Evolutionary conservation across 1,284 basidiomycete genomes (phyloP).

Genomic region (Malassezia slooffiae): DNA sequence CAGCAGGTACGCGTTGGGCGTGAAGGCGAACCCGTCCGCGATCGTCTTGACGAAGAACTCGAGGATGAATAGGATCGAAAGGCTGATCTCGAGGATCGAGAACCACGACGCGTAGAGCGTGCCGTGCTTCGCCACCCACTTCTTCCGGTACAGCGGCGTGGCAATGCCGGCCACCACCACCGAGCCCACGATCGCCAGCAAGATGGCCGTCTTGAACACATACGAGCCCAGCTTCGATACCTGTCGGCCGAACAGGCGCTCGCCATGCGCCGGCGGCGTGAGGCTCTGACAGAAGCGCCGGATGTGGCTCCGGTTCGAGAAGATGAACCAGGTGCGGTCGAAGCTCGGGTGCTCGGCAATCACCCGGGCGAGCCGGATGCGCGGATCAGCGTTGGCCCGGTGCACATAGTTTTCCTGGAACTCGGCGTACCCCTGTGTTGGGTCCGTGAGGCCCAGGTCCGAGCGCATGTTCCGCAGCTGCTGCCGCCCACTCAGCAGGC

Average conservation of each 20-base stretch:
- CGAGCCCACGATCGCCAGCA: conserved; percentile 68
- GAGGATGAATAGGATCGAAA: conserved; percentile 64
- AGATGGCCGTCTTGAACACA: conserved; percentile 64
- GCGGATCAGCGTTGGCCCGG: conserved; percentile 56
- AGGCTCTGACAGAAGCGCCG: conserved; percentile 72
- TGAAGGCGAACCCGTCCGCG: conserved; percentile 75
- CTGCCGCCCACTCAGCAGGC: conserved; percentile 56
- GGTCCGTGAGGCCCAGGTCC: conserved; percentile 31
- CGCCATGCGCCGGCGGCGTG: conserved; percentile 67
- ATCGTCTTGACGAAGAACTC: conserved; percentile 85
- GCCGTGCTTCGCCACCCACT: conserved; percentile 60
- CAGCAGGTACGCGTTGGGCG: conserved; percentile 84
- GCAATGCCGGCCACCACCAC: conserved; percentile 76
- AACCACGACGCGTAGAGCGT: conserved; percentile 68
- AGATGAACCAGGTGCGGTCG: conserved; percentile 80
- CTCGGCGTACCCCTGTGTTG: conserved; percentile 15
- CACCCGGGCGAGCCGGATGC: conserved; percentile 74
- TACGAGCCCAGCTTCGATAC: conserved; percentile 53
- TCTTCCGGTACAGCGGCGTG: conserved; percentile 70
- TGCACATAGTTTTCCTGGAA: conserved; percentile 24
- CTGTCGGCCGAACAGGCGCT: conserved; percentile 55
- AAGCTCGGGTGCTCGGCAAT: conserved; percentile 80
- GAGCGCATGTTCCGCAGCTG: conserved; percentile 50
- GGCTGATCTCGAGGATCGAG: conserved; percentile 65
- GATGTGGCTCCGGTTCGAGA: conserved; percentile 67